A percentile compares a stretch with the other conserved stretches of the same genome.
Evolutionary conservation across 306 rosid species (phyloP).

Genomic region (Pyrus bretschneideri): DNA sequence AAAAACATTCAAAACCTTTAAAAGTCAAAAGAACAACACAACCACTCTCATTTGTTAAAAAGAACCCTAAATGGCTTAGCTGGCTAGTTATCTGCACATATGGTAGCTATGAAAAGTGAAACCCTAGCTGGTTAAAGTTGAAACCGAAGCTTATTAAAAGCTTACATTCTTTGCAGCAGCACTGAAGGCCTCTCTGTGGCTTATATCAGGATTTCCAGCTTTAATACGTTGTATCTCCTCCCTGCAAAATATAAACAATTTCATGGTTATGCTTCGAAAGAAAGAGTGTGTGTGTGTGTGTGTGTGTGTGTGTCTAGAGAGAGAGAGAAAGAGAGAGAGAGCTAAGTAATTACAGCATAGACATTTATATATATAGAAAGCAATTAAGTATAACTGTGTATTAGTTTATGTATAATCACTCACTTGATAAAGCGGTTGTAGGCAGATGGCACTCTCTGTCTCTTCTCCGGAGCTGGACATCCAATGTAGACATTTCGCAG

Average conservation of each 20-base stretch:
- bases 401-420: conserved; percentile 21
- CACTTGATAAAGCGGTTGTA: conserved; percentile 99
- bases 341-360: not conserved
- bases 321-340: too few species aligned
- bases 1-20: not conserved
- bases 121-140: not conserved
- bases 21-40: not conserved
- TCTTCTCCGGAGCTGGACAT: conserved; percentile 93
- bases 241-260: conserved; percentile 32
- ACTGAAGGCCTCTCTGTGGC: conserved; percentile 98
- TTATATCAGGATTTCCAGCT: conserved; percentile 95
- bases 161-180: conserved; percentile 99
- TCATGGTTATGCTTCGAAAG: not conserved
- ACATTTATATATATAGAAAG: not conserved
- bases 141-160: not conserved
- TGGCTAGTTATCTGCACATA: not conserved
- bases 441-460: conserved; percentile 99
- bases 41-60: not conserved
- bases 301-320: too few species aligned
- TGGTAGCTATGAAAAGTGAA: not conserved
- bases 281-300: too few species aligned
- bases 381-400: not conserved
- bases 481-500: conserved; percentile 24
- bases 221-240: conserved; percentile 98
- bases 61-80: not conserved